Evolutionary conservation across 371 early-diverging fungal genomes (phyloP).

Genomic region (Dichotomocladium elegans): DNA sequence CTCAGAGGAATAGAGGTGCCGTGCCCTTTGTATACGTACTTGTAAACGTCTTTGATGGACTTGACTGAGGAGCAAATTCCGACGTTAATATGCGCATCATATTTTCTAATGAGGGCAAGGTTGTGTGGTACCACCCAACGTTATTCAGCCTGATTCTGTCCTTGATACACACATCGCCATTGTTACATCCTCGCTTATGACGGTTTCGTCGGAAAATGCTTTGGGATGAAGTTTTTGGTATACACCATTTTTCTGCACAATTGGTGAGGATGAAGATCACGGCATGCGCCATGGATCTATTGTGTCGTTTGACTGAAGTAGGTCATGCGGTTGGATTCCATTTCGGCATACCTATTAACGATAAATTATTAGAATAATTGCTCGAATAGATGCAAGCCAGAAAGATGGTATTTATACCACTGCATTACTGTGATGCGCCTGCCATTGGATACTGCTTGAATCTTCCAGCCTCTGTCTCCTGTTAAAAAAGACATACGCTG

Average conservation of each 20-base stretch:
- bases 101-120: constrained; percentile 27
- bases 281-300: constrained; percentile 39
- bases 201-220: constrained; percentile 3
- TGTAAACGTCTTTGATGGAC: constrained; percentile 34
- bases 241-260: constrained; percentile 20
- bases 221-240: constrained; percentile 24
- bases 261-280: constrained; percentile 4
- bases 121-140: constrained; percentile 32
- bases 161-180: background rate
- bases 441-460: too few species aligned
- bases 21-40: constrained; percentile 35
- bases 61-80: constrained; percentile 19
- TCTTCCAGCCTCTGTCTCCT: too few species aligned
- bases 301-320: constrained; percentile 18
- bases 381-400: too few species aligned
- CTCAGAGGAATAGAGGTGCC: constrained; percentile 10
- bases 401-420: too few species aligned
- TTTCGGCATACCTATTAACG: too few species aligned
- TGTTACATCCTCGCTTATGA: constrained; percentile 1
- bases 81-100: constrained; percentile 38
- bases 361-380: too few species aligned
- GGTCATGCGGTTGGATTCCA: too few species aligned
- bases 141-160: constrained; percentile 12
- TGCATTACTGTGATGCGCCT: too few species aligned
- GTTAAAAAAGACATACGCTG: too few species aligned